Conservation (phyloP, 2,329 filamentous ascomycete species). For the Fusarium robinianum region DNA sequence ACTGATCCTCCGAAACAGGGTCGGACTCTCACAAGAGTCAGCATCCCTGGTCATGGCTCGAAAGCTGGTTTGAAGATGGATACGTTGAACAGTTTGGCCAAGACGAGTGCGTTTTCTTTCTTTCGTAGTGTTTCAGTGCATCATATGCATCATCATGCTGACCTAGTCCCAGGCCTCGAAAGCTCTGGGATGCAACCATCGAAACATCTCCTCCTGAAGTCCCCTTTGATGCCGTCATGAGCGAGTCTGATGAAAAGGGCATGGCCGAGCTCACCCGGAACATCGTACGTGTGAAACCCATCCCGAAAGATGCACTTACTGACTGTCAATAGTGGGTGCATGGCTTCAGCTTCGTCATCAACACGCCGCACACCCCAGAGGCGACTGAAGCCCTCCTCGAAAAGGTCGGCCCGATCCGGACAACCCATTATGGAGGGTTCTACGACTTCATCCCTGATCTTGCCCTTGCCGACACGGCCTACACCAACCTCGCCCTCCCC, state of each 20-base stretch:
- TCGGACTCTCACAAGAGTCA: slow-evolving; percentile 69
- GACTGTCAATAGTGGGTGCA: slow-evolving; percentile 56
- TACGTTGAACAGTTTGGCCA: slow-evolving; percentile 22
- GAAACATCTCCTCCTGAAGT: slow-evolving; percentile 60
- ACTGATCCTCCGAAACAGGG: no score
- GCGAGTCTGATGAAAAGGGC: slow-evolving; percentile 48
- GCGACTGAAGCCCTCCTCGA: slow-evolving; percentile 76
- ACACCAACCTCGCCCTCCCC: slow-evolving; percentile 80
- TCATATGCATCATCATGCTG: not conserved
- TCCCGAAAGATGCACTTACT: slow-evolving; percentile 6
- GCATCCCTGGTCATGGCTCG: slow-evolving; percentile 59
- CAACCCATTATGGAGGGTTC: slow-evolving; percentile 84
- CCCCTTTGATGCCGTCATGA: slow-evolving; percentile 64
- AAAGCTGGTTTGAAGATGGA: slow-evolving; percentile 26
- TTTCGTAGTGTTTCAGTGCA: not conserved
- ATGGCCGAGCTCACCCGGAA: slow-evolving; percentile 66
- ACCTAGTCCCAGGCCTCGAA: slow-evolving; percentile 16
- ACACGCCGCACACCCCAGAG: slow-evolving; percentile 67
- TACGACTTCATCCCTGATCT: slow-evolving; percentile 89
- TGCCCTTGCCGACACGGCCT: slow-evolving; percentile 86
- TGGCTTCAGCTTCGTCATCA: slow-evolving; percentile 79
- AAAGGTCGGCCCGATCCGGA: slow-evolving; percentile 82
- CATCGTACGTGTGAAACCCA: slow-evolving; percentile 59
- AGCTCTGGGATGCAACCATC: slow-evolving; percentile 39
- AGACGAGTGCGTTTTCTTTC: slow-evolving; percentile 27